These are phyloP conservation scores for Bassia scoparia DNA, from an alignment of 148 eudicot species.

Conservation along the genomic window DNA sequence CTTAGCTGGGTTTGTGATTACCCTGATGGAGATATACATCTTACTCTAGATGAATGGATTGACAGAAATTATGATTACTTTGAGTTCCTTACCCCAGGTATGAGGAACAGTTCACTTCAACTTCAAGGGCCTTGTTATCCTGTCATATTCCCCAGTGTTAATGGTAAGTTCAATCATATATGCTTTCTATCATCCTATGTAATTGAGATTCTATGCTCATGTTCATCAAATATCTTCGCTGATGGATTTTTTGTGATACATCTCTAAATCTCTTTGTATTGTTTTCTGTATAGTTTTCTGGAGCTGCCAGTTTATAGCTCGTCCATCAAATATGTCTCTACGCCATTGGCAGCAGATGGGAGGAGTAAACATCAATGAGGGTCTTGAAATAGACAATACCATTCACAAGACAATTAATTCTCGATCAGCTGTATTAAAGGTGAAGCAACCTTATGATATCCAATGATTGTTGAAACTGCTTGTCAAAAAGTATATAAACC, in stretches of 20 bases:
- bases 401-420: constrained; percentile 77
- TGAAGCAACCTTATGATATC: constrained; percentile 20
- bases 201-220: not conserved
- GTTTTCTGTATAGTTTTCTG: constrained; percentile 59
- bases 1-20: constrained; percentile 97
- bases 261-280: constrained; percentile 11
- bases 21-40: constrained; percentile 85
- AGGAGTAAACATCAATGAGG: constrained; percentile 65
- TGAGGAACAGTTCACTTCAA: constrained; percentile 85
- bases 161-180: constrained; percentile 44
- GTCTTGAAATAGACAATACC: constrained; percentile 73
- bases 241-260: not conserved
- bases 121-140: constrained; percentile 99
- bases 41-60: constrained; percentile 76
- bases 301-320: constrained; percentile 92
- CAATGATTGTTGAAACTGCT: not conserved
- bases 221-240: not conserved
- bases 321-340: constrained; percentile 76
- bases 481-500: not conserved
- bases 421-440: constrained; percentile 85
- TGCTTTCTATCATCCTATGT: not conserved
- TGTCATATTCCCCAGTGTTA: constrained; percentile 87
- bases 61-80: constrained; percentile 84
- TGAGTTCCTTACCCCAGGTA: constrained; percentile 78
- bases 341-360: constrained; percentile 88